phyloP scores from a whole-genome alignment of 257 asterid genomes.

The Cordia subcordata region DNA sequence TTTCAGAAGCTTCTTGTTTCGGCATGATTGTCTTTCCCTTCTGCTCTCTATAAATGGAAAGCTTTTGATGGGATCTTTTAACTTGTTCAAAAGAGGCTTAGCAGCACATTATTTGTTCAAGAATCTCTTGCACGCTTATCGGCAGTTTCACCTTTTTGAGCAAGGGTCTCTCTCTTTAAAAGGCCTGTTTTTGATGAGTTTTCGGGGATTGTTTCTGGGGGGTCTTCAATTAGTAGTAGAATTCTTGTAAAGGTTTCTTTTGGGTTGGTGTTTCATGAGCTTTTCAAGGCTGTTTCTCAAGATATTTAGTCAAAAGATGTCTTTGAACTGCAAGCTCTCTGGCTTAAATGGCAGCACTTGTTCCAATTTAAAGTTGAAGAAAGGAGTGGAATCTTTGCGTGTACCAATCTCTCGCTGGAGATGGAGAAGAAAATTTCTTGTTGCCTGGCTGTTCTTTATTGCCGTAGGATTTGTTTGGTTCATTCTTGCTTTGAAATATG shows the following conservation, averaged over 20 bases:
- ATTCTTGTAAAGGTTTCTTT: conserved; percentile 1
- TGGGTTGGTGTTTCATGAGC: conserved; percentile 24
- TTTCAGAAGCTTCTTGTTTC: conserved; percentile 22
- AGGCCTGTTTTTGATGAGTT: conserved; percentile 16
- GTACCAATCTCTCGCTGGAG: conserved; percentile 33
- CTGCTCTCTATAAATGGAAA: conserved; percentile 26
- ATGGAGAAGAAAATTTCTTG: conserved; percentile 30
- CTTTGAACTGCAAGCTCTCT: conserved; percentile 32
- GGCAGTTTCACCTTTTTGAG: conserved; percentile 17
- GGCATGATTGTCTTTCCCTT: conserved; percentile 30
- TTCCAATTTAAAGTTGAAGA: conserved; percentile 32
- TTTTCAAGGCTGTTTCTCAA: conserved; percentile 23
- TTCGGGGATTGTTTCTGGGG: conserved; percentile 8
- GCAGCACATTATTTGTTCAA: conserved; percentile 1
- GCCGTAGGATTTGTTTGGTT: conserved; percentile 29
- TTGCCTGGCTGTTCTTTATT: conserved; percentile 32
- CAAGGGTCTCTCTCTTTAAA: conserved; percentile 14
- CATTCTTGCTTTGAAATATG: conserved; percentile 17
- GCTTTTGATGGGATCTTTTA: conserved; percentile 23
- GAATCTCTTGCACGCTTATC: conserved; percentile 1
- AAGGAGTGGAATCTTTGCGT: conserved; percentile 23
- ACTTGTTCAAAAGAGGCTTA: background rate
- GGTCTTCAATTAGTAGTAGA: conserved; percentile 9
- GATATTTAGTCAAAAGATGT: conserved; percentile 47
- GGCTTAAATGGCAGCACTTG: conserved; percentile 30